Base-by-base conservation (phyloP, 2,329 filamentous ascomycete species). In the Cyclaneusma minus region DNA sequence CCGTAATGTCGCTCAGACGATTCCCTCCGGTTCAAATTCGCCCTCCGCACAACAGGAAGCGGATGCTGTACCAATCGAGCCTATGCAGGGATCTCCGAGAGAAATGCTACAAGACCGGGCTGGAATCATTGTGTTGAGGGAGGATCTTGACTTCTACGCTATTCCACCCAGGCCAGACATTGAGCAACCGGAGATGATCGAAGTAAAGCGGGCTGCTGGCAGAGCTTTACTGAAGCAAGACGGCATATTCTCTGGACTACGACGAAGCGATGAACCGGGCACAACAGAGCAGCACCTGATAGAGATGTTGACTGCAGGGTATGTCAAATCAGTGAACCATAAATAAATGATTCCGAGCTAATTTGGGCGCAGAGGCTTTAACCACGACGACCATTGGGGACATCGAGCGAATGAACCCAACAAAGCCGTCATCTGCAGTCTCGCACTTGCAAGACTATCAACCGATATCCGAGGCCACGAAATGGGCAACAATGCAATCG, bases 251-350 rank as follows among this genome's bases (percentile, higher is more conserved):
- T 93, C 85, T 3, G 89, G 89, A 0, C 58, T 98, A 24, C 79
- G 89, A 52, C 83, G 87, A 49, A 95, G 87, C 43, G 85, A 98
- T 41, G 89, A 98, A 54, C 76, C 81, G 11, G 89, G 89, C 12
- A 94, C 87, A 11, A 98, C 89, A 0, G 89, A 98, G 54, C 89
- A 93, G 40, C 89, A 98, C 60, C 63, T 98, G 20, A 98, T 98
- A 44, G 89, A 98, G 60, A 98, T 98, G 89, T 56, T 98, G 54
- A 98, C 89, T 29, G 89, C 89, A 47, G 89, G 87, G 87, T 95
- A 63, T 56, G 77, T 60, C 15, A n/a, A n/a, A 23, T 21, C 22
- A 29, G 13, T 24, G 13, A 19, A 16, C 25, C 14, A 21, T 13
- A 3, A 12, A 19, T n/a, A n/a, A n/a, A n/a, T n/a, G n/a, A 22